Percentiles rank a stretch among this genome's conserved stretches.
These are phyloP conservation scores for Rehmannia glutinosa DNA, from an alignment of 257 asterid genomes.

Conservation along the genomic window DNA sequence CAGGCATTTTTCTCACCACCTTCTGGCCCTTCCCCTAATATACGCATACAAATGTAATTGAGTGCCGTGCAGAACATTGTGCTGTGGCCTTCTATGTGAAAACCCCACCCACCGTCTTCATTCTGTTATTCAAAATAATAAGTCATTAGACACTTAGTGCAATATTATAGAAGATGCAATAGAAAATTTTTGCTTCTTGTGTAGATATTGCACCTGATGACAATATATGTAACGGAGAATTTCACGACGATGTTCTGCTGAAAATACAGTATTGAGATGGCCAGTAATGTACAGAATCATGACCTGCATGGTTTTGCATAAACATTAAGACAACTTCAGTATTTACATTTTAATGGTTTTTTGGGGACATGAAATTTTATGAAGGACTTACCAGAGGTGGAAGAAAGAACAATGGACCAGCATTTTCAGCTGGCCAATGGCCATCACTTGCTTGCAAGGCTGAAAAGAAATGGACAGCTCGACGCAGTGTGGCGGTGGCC, in stretches of 20 bases:
- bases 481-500: slow-evolving; percentile 48
- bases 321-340: not conserved
- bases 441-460: slow-evolving; percentile 88
- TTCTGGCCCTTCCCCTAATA: slow-evolving; percentile 59
- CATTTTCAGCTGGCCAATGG: slow-evolving; percentile 90
- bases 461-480: slow-evolving; percentile 65
- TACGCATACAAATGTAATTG: slow-evolving; percentile 64
- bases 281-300: slow-evolving; percentile 62
- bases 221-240: slow-evolving; percentile 68
- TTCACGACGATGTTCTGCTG: slow-evolving; percentile 58
- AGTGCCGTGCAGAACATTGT: slow-evolving; percentile 67
- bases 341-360: not conserved
- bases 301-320: slow-evolving; percentile 36
- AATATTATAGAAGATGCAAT: not conserved
- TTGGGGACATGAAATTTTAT: not conserved
- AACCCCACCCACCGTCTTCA: slow-evolving; percentile 86
- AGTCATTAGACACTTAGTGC: not conserved
- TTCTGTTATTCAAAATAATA: slow-evolving; percentile 28
- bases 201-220: slow-evolving; percentile 48
- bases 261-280: slow-evolving; percentile 52
- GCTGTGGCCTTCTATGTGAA: slow-evolving; percentile 79
- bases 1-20: slow-evolving; percentile 54
- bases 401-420: slow-evolving; percentile 80
- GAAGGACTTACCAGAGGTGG: slow-evolving; percentile 59
- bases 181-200: not conserved